phyloP scores from a whole-genome alignment of 2,329 filamentous ascomycete species.

The Fusarium sterilihyphosum region DNA sequence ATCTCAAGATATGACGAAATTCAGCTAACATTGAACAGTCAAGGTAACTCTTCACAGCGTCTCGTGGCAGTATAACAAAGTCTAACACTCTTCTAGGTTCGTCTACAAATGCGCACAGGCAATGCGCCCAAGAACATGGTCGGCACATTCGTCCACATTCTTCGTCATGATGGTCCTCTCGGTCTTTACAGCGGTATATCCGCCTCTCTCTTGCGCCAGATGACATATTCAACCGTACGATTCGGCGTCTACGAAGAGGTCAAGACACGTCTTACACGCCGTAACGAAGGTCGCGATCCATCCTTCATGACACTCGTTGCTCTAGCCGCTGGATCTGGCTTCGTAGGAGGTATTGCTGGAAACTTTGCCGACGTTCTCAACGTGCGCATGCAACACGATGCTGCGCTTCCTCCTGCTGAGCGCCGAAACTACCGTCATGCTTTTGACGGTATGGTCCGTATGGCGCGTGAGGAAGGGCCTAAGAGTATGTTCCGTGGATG shows the following conservation, averaged over 20 bases:
- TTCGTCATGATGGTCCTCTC: slow-evolving; percentile 77
- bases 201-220: slow-evolving; percentile 89
- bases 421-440: slow-evolving; percentile 91
- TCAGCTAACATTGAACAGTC: slow-evolving; percentile 53
- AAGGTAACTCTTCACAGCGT: slow-evolving; percentile 50
- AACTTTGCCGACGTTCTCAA: slow-evolving; percentile 98
- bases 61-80: neutral
- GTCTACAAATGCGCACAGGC: slow-evolving; percentile 83
- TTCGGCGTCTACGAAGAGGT: slow-evolving; percentile 97
- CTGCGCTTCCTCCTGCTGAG: slow-evolving; percentile 76
- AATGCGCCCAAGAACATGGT: slow-evolving; percentile 83
- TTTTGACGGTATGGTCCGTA: slow-evolving; percentile 84
- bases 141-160: slow-evolving; percentile 84
- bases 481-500: slow-evolving; percentile 83
- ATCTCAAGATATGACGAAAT: slow-evolving; percentile 18
- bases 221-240: slow-evolving; percentile 95
- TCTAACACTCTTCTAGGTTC: slow-evolving; percentile 66
- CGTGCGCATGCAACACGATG: slow-evolving; percentile 97
- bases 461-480: slow-evolving; percentile 86
- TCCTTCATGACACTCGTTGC: slow-evolving; percentile 81
- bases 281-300: slow-evolving; percentile 60
- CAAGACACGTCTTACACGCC: slow-evolving; percentile 71
- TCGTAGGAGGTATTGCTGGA: slow-evolving; percentile 87
- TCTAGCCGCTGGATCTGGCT: slow-evolving; percentile 85
- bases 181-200: slow-evolving; percentile 93